phyloP scores from a whole-genome alignment of 257 asterid genomes.

The Verbascum thapsus region DNA sequence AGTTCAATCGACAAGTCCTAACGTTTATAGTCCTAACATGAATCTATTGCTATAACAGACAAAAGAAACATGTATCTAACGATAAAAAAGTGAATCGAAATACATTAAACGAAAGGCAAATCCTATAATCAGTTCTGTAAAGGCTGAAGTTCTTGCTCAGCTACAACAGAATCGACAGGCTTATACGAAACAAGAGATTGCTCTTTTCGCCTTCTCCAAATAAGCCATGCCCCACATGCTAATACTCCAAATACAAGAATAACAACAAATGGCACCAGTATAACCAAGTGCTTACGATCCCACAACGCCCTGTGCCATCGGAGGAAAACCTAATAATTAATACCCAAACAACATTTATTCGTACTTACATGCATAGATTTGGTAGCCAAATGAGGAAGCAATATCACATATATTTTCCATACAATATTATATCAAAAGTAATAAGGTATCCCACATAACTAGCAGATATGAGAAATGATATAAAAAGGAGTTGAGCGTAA shows the following conservation, averaged over 20 bases:
- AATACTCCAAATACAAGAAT: conserved; percentile 50
- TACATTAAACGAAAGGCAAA: conserved; percentile 21
- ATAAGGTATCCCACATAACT: not conserved
- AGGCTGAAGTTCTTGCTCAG: conserved; percentile 98
- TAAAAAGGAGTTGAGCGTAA: not conserved
- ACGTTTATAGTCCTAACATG: conserved; percentile 29
- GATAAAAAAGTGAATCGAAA: conserved; percentile 14
- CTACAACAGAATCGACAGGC: conserved; percentile 69
- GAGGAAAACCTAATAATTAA: conserved; percentile 16
- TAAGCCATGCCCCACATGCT: conserved; percentile 64
- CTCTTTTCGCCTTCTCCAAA: conserved; percentile 54
- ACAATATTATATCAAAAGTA: not conserved
- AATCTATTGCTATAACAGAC: conserved; percentile 29
- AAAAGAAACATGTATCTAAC: conserved; percentile 21
- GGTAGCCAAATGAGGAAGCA: not conserved
- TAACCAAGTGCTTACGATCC: conserved; percentile 46
- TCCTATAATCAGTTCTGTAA: conserved; percentile 42
- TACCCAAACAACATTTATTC: conserved; percentile 4
- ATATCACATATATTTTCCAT: not conserved
- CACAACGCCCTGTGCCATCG: conserved; percentile 59
- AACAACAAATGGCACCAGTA: conserved; percentile 36
- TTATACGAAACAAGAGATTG: conserved; percentile 54
- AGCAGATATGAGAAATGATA: not conserved
- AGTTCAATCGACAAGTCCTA: conserved; percentile 18
- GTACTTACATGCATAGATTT: not conserved